These are phyloP conservation scores for Raphidocelis subcapitata DNA, from an alignment of 139 green algal genomes.

Conservation along the genomic window DNA sequence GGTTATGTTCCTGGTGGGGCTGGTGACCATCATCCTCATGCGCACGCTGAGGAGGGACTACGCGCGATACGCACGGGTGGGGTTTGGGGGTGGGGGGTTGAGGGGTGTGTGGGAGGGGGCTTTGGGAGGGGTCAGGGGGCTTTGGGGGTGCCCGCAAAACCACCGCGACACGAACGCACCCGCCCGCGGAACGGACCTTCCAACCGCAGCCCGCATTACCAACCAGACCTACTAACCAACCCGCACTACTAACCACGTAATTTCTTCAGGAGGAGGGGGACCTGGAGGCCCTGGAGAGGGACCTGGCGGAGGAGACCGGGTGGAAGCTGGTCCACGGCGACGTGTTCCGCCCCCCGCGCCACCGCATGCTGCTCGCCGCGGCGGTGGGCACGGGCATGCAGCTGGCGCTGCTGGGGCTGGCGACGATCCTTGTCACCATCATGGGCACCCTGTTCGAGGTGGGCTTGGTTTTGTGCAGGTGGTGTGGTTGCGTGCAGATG, in stretches of 20 bases:
- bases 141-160: too few relatives aligned
- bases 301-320: constrained; percentile 90
- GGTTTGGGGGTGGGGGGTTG: background rate
- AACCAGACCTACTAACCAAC: too few relatives aligned
- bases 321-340: constrained; percentile 99
- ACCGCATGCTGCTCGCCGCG: constrained; percentile 77
- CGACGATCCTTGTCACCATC: constrained; percentile 92
- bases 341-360: constrained; percentile 86
- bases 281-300: constrained; percentile 82
- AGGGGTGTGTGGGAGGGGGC: too few relatives aligned
- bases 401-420: constrained; percentile 80
- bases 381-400: constrained; percentile 74
- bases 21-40: constrained; percentile 97
- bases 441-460: constrained; percentile 58
- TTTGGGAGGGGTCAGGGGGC: too few relatives aligned
- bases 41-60: constrained; percentile 94
- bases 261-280: constrained; percentile 70
- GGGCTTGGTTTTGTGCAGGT: too few relatives aligned
- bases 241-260: background rate
- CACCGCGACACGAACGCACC: too few relatives aligned
- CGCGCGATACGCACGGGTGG: constrained; percentile 56
- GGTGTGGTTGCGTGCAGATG: too few relatives aligned
- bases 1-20: constrained; percentile 96
- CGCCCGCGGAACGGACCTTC: too few relatives aligned
- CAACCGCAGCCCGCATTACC: too few relatives aligned